Evolutionary conservation across 2,329 filamentous ascomycete genomes (phyloP).

Genomic region (Fusarium subglutinans): DNA sequence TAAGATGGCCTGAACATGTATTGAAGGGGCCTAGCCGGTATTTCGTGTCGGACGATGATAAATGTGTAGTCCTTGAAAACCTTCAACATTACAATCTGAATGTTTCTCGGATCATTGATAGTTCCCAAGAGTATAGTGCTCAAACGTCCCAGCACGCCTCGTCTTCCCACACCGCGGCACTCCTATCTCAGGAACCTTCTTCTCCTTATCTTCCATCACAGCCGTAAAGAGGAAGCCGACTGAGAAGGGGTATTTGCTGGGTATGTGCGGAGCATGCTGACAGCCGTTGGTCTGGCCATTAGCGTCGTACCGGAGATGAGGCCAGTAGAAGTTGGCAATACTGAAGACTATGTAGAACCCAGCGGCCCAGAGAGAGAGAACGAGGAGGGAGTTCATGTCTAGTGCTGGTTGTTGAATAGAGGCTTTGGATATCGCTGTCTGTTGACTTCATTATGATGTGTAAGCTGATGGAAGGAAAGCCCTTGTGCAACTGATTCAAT

Average conservation of each 20-base stretch:
- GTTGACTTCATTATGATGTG: neutral
- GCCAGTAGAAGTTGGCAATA: neutral
- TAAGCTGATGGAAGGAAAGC: neutral
- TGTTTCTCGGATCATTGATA: neutral
- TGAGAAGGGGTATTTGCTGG: neutral
- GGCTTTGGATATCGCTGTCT: neutral
- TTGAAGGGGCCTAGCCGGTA: neutral
- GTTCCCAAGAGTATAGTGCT: neutral
- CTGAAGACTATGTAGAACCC: neutral
- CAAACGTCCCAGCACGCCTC: neutral
- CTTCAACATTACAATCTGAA: neutral
- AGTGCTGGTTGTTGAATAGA: neutral
- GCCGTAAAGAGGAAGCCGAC: neutral
- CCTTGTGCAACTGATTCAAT: neutral
- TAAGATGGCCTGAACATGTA: no score
- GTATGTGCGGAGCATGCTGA: neutral
- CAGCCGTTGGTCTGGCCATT: no score
- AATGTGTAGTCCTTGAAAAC: neutral
- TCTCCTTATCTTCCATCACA: neutral
- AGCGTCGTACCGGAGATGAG: neutral
- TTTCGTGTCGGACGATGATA: no score
- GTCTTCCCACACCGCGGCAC: neutral
- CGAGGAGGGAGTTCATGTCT: neutral
- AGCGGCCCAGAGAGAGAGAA: neutral
- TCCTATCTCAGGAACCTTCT: neutral